A percentile compares a stretch with the other conserved stretches of the same genome.
These are phyloP conservation scores for Solanum stenotomum DNA, from an alignment of 257 asterid genomes.

Conservation along the genomic window DNA sequence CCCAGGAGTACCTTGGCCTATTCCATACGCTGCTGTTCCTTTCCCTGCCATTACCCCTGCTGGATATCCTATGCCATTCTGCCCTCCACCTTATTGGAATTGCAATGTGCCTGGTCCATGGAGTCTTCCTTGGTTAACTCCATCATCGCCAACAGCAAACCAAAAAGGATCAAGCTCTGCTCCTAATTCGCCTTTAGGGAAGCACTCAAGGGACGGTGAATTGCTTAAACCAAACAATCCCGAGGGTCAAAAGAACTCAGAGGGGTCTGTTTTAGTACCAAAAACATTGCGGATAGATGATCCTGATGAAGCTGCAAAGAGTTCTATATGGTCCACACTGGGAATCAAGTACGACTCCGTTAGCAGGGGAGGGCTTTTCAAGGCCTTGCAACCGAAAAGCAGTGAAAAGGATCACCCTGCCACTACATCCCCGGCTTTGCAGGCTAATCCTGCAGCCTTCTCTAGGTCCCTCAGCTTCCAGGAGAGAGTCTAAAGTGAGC, in stretches of 20 bases:
- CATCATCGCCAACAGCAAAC: constrained; percentile 20
- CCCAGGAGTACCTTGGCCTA: constrained; percentile 60
- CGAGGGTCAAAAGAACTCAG: constrained; percentile 11
- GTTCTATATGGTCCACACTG: constrained; percentile 76
- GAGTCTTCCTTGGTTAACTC: constrained; percentile 50
- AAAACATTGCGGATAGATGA: constrained; percentile 75
- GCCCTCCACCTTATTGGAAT: constrained; percentile 63
- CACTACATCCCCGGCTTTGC: constrained; percentile 24
- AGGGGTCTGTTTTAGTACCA: constrained; percentile 47
- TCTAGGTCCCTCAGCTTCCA: constrained; percentile 64
- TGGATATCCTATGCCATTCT: constrained; percentile 44
- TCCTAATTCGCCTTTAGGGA: constrained; percentile 50
- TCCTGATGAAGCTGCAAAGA: constrained; percentile 82
- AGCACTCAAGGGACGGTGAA: constrained; percentile 65
- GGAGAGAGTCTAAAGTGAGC: constrained; percentile 28
- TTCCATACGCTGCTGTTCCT: constrained; percentile 36
- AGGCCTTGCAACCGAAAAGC: constrained; percentile 51
- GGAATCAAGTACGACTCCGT: constrained; percentile 54
- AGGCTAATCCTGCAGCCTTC: constrained; percentile 79
- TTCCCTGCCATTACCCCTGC: constrained; percentile 48
- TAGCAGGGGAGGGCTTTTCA: constrained; percentile 46
- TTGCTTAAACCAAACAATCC: constrained; percentile 20
- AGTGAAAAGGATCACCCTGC: constrained; percentile 15
- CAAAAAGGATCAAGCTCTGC: constrained; percentile 15
- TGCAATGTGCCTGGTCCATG: constrained; percentile 46